Evolutionary conservation across 768 basidiomycete genomes (phyloP).

Genomic region (Trametes gibbosa): DNA sequence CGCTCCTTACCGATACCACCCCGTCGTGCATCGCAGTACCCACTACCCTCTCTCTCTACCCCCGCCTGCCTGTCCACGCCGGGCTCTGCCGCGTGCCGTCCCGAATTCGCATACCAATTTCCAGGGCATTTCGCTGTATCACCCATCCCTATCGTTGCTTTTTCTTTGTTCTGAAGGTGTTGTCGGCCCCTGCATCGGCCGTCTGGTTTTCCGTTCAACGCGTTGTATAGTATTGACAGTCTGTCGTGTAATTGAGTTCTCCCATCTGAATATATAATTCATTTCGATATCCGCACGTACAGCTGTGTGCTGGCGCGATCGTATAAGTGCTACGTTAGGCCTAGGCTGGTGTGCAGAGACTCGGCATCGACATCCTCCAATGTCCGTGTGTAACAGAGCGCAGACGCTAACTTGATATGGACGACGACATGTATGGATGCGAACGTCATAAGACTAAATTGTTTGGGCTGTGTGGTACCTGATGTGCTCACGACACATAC

Average conservation of each 20-base stretch:
- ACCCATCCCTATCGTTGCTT: conserved; percentile 6
- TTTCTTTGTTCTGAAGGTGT: conserved; percentile 10
- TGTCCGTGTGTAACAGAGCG: no score
- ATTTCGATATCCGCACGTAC: no score
- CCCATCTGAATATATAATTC: no score
- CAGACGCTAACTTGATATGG: no score
- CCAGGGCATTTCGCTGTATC: conserved; percentile 12
- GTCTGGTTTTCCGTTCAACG: neutral
- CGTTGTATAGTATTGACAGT: conserved; percentile 4
- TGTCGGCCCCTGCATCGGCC: conserved; percentile 1
- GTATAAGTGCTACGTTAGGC: no score
- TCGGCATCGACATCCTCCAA: no score
- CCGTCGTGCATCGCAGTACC: neutral
- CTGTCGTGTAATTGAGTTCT: neutral
- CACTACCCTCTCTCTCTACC: neutral
- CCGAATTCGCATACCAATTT: conserved; percentile 8
- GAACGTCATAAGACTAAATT: no score
- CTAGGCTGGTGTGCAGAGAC: no score
- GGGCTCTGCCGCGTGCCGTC: neutral
- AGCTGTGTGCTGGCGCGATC: no score
- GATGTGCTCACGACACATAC: no score
- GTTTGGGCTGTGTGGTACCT: no score
- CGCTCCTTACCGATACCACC: neutral
- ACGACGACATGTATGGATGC: no score
- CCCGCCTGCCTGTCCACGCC: neutral